phyloP scores from a whole-genome alignment of 2,329 filamentous ascomycete species.

The Teratosphaeria viscida region DNA sequence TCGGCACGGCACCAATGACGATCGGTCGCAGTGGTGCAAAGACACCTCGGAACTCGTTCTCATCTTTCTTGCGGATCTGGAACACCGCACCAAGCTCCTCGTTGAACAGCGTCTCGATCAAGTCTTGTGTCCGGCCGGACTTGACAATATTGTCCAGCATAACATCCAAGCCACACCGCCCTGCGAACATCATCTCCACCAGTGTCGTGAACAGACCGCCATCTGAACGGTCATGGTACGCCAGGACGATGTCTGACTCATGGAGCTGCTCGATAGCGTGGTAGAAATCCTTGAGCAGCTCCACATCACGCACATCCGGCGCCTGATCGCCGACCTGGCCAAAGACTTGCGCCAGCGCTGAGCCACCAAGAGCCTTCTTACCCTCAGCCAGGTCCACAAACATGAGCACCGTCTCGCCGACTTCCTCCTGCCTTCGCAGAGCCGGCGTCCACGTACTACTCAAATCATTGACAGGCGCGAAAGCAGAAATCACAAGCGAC shows the following conservation, averaged over 20 bases:
- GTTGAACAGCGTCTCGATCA: conserved; percentile 79
- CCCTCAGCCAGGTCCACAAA: conserved; percentile 83
- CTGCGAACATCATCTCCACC: conserved; percentile 97
- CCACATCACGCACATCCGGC: conserved; percentile 74
- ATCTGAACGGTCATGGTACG: conserved; percentile 91
- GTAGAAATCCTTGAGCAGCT: conserved; percentile 79
- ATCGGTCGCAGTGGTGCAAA: conserved; percentile 76
- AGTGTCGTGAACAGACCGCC: conserved; percentile 85
- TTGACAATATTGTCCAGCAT: conserved; percentile 67
- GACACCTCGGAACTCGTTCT: conserved; percentile 75
- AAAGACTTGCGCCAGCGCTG: conserved; percentile 81
- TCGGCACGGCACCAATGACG: conserved; percentile 69
- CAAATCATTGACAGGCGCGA: conserved; percentile 72
- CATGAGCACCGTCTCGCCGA: conserved; percentile 78
- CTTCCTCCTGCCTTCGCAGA: conserved; percentile 69
- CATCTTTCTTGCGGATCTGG: conserved; percentile 78
- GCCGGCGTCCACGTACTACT: conserved; percentile 89
- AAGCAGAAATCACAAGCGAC: conserved; percentile 83
- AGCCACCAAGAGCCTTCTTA: conserved; percentile 75
- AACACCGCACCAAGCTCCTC: conserved; percentile 94
- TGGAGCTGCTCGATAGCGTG: conserved; percentile 66
- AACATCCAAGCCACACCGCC: conserved; percentile 76
- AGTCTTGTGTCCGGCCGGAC: conserved; percentile 43
- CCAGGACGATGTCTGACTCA: conserved; percentile 64
- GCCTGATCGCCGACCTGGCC: conserved; percentile 73